These are phyloP conservation scores for Coemansia sp. DNA, from an alignment of 192 early-diverging fungal genomes.

Conservation along the genomic window DNA sequence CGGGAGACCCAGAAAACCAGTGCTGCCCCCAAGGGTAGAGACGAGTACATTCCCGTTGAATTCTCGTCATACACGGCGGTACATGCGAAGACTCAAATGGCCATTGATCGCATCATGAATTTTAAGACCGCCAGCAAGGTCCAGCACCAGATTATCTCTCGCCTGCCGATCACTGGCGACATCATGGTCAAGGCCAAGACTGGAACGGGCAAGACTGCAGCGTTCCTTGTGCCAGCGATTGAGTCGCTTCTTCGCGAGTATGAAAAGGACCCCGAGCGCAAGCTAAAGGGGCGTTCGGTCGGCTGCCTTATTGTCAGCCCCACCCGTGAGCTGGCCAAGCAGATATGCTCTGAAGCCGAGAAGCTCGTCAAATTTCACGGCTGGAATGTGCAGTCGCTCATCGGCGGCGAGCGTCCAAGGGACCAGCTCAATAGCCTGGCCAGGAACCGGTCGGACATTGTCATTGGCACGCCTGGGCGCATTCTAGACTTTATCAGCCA, in stretches of 20 bases:
- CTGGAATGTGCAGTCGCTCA: conserved; percentile 67
- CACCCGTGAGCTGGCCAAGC: conserved; percentile 87
- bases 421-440: conserved; percentile 54
- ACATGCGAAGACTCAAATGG: conserved; percentile 51
- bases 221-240: conserved; percentile 88
- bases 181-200: conserved; percentile 95
- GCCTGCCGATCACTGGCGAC: conserved; percentile 68
- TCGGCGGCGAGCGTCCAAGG: conserved; percentile 72
- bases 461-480: conserved; percentile 96
- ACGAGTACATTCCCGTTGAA: conserved; percentile 53
- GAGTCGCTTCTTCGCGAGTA: conserved; percentile 63
- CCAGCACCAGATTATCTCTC: conserved; percentile 75
- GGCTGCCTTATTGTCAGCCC: conserved; percentile 79
- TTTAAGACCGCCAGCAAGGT: conserved; percentile 80
- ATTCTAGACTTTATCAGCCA: conserved; percentile 69
- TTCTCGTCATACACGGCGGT: conserved; percentile 55
- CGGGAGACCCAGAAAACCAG: not conserved
- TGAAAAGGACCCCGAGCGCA: conserved; percentile 61
- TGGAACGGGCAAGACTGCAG: conserved; percentile 95
- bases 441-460: conserved; percentile 67
- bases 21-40: not conserved
- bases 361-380: conserved; percentile 59
- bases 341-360: conserved; percentile 74
- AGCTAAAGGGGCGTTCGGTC: conserved; percentile 52
- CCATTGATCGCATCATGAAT: conserved; percentile 63